These are phyloP conservation scores for Aphanomyces invadans DNA, from an alignment of 352 stramenopile genomes.

Conservation along the genomic window DNA sequence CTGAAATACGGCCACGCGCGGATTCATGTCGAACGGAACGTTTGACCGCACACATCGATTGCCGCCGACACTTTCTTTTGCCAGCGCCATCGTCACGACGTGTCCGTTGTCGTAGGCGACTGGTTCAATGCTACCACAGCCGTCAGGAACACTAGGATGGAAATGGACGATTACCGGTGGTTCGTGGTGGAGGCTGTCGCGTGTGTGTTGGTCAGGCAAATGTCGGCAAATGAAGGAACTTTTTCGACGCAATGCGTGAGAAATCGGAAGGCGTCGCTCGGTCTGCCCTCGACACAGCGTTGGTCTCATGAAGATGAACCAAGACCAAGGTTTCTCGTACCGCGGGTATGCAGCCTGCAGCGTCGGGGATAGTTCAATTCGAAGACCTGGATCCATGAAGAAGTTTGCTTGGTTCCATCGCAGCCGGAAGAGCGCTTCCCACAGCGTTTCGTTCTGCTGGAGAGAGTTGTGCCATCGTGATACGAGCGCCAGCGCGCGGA, in stretches of 20 bases:
- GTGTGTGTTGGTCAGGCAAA: constrained; percentile 15
- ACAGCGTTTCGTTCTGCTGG: neutral
- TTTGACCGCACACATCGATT: constrained; percentile 66
- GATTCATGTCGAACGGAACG: constrained; percentile 40
- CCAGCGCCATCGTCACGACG: constrained; percentile 14
- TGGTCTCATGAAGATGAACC: neutral
- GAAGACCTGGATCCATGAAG: neutral
- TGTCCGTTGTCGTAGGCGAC: constrained; percentile 18
- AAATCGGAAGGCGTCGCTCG: constrained; percentile 14
- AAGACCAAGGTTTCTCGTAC: neutral
- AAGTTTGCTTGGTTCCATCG: constrained; percentile 11
- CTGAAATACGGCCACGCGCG: constrained; percentile 29
- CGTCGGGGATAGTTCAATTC: constrained; percentile 6
- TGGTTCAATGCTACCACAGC: constrained; percentile 16
- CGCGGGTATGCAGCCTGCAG: neutral
- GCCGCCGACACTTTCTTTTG: constrained; percentile 3
- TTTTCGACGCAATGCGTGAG: constrained; percentile 20
- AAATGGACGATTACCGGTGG: constrained; percentile 16
- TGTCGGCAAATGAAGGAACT: constrained; percentile 21
- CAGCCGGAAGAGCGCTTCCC: constrained; percentile 15
- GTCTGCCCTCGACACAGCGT: neutral
- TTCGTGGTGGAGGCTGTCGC: constrained; percentile 4
- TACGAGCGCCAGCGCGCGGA: constrained; percentile 12
- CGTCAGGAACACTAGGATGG: neutral
- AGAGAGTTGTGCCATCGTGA: neutral